Base-by-base conservation (phyloP, 495 filamentous ascomycete species). In the Aspergillus avenaceus region DNA sequence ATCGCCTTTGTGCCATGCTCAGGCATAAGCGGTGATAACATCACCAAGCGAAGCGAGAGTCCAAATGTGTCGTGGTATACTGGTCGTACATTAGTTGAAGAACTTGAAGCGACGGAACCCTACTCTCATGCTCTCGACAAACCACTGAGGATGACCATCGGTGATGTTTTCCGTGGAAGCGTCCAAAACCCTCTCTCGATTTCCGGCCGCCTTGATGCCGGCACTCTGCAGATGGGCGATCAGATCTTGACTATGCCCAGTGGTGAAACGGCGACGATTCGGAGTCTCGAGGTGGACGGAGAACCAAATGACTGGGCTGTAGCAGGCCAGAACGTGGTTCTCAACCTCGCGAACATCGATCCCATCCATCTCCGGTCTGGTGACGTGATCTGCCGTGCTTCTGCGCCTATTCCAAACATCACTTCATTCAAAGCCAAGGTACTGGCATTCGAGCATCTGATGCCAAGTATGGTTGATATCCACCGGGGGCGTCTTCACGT, bases 271-370 rank as follows among this genome's bases (percentile, higher is more conserved):
- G 89, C 88, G 4, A 79, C 75, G 24, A 76, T 97, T 59, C 93
- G 87, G 60, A 85, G 77, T 9, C 59, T 98, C 14, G 85, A 90
- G 54, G 78, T 90, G 14, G 84, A 91, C 54, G 76, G 81, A 18
- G 83, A 86, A 32, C 66, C 79, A 3, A 75, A 69, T 9, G 89
- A 96, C 49, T 98, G 90, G 91, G 93, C 90, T 4, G 91, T 97
- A n/a, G 93, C 91, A 2, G 91, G 95, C 12, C 90, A 97, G 59
- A 95, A 95, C 47, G 81, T 86, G 8, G 82, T 84, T 2, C 67
- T 98, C 16, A 87, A 95, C 59, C 77, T 98, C 45, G 76, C 80
- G n/a, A 87, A 89, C 48, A 91, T 96, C 60, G 90, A 97, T 52
- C 77, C 85, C 2, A 77, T 86, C 13, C 86, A 96, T 60, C 78